These are phyloP conservation scores for Ascochyta fabae DNA, from an alignment of 2,329 filamentous ascomycete species.

Conservation along the genomic window DNA sequence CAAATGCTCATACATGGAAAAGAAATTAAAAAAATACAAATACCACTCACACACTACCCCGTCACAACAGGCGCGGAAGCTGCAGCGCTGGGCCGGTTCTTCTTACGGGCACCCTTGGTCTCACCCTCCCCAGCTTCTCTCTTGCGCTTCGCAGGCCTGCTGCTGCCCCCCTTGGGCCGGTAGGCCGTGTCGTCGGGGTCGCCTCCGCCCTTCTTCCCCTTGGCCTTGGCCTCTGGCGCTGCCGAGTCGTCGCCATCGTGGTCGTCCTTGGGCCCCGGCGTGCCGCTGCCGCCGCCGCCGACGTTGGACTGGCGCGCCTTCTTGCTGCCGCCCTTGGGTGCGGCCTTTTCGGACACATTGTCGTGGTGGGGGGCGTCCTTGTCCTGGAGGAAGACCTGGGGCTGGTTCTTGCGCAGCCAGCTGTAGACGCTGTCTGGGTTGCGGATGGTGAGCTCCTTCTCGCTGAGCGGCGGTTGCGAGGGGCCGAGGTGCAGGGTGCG, in stretches of 20 bases:
- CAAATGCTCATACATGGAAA: constrained; percentile 5
- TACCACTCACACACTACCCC: not conserved
- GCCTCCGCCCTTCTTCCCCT: constrained; percentile 40
- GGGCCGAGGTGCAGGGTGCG: constrained; percentile 50
- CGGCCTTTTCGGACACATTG: constrained; percentile 44
- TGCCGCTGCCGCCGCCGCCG: constrained; percentile 25
- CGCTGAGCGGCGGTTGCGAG: constrained; percentile 50
- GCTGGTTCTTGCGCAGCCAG: constrained; percentile 86
- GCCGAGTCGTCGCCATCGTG: constrained; percentile 52
- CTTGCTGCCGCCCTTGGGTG: constrained; percentile 36
- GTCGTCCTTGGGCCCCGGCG: constrained; percentile 45
- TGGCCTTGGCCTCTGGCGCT: constrained; percentile 38
- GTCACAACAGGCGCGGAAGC: not conserved
- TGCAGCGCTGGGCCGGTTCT: constrained; percentile 38
- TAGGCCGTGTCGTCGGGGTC: constrained; percentile 55
- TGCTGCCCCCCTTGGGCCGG: constrained; percentile 57
- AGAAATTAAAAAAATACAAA: not conserved
- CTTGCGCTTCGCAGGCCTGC: constrained; percentile 52
- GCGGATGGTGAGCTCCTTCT: constrained; percentile 64
- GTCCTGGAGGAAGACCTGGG: constrained; percentile 84
- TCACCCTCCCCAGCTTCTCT: constrained; percentile 47
- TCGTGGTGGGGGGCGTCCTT: constrained; percentile 55
- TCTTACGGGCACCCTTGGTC: constrained; percentile 41
- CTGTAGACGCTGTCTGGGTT: constrained; percentile 95
- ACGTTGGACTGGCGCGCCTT: constrained; percentile 45